Conservation (phyloP, 306 rosid genomes). For the Pyrus communis region DNA sequence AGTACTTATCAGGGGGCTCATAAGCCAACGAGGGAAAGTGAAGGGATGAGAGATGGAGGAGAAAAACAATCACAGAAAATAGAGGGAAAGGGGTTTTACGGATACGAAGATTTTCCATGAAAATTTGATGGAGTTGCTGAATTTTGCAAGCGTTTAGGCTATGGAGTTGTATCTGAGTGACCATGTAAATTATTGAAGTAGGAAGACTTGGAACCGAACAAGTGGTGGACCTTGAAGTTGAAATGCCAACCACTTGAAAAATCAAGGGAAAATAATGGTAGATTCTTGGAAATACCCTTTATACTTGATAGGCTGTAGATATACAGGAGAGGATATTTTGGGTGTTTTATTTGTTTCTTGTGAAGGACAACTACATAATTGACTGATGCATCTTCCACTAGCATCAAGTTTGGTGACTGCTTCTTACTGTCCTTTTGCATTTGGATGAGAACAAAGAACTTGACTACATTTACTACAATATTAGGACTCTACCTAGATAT, state of each 20-base stretch:
- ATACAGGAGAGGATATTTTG: background rate
- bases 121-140: background rate
- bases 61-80: background rate
- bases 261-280: background rate
- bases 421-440: background rate
- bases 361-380: background rate
- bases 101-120: background rate
- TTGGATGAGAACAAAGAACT: conserved; percentile 3
- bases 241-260: background rate
- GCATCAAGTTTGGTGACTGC: background rate
- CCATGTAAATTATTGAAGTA: background rate
- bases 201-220: background rate
- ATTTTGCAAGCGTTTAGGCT: background rate
- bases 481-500: background rate
- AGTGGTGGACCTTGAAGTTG: background rate
- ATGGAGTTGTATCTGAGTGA: background rate
- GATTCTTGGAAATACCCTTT: background rate
- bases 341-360: background rate
- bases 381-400: background rate
- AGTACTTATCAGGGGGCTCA: conserved; percentile 2
- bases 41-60: background rate
- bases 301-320: background rate
- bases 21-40: conserved; percentile 19
- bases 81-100: background rate
- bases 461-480: background rate